Evolutionary conservation across 371 early-diverging fungal species (phyloP).

Genomic region (Sanchytrium tribonematis): DNA sequence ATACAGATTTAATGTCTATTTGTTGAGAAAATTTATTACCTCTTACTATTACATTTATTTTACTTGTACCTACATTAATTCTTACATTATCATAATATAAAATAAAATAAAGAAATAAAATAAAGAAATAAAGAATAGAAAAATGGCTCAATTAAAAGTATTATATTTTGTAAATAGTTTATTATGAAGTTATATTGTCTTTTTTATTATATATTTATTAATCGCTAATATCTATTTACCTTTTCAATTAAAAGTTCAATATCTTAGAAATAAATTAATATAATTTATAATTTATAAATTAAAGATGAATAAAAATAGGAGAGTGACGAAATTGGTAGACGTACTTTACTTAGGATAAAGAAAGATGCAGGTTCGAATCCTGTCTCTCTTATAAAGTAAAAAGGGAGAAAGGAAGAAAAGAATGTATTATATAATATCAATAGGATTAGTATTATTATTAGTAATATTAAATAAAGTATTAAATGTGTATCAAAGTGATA

Average conservation of each 20-base stretch:
- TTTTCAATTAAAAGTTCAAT: not conserved
- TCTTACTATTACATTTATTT: not conserved
- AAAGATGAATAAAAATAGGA: not conserved
- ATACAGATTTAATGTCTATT: not conserved
- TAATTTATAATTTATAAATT: not conserved
- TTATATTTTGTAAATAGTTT: not conserved
- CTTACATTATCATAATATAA: too few species aligned
- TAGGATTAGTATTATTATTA: not conserved
- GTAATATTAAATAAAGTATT: too few species aligned
- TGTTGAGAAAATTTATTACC: not conserved
- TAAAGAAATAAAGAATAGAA: not conserved
- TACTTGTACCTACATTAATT: not conserved
- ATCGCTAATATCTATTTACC: not conserved
- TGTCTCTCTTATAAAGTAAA: not conserved
- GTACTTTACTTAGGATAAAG: not conserved
- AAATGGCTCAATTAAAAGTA: not conserved
- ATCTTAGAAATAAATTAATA: not conserved
- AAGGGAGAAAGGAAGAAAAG: not conserved
- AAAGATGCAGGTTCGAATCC: not conserved
- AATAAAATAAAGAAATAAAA: not conserved
- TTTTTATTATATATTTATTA: not conserved
- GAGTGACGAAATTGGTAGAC: not conserved
- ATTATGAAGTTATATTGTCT: not conserved
- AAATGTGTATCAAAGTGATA: slow-evolving; percentile 1
- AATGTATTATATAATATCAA: not conserved